Conservation (phyloP, 495 filamentous ascomycete species). For the Cryomyces minteri region DNA sequence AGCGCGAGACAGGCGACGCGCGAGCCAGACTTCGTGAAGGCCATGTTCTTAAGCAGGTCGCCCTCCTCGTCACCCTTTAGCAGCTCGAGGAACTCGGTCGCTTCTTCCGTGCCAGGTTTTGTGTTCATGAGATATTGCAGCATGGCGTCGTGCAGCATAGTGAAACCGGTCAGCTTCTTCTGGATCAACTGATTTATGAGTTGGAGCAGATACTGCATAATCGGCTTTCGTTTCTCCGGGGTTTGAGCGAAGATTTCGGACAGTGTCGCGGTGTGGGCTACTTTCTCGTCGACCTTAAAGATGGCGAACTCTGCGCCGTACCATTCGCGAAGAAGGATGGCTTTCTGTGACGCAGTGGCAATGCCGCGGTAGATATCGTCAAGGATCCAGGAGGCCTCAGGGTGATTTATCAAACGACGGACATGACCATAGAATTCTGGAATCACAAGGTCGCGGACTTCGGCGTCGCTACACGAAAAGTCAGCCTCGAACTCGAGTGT, state of each 20-base stretch:
- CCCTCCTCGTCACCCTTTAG: conserved; percentile 80
- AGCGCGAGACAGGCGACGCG: conserved; percentile 63
- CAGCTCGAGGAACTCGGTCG: conserved; percentile 73
- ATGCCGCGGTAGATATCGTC: conserved; percentile 87
- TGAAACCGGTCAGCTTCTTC: conserved; percentile 91
- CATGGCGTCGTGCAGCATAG: conserved; percentile 94
- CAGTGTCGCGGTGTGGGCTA: conserved; percentile 37
- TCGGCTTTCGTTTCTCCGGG: conserved; percentile 69
- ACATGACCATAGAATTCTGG: conserved; percentile 91
- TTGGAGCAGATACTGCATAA: conserved; percentile 68
- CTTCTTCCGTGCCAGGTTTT: conserved; percentile 54
- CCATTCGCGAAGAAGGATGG: conserved; percentile 78
- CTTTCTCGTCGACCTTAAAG: conserved; percentile 39
- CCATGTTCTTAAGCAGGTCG: conserved; percentile 80
- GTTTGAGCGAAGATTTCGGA: conserved; percentile 49
- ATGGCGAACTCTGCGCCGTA: conserved; percentile 88
- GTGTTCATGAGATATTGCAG: conserved; percentile 82
- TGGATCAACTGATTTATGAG: conserved; percentile 80
- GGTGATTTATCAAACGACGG: conserved; percentile 80
- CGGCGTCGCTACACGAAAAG: conserved; percentile 30
- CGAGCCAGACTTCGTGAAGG: conserved; percentile 81
- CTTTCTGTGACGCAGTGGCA: conserved; percentile 68
- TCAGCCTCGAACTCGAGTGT: neutral
- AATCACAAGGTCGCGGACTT: conserved; percentile 71
- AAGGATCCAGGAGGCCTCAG: conserved; percentile 90